Conservation (phyloP, 2,329 filamentous ascomycete species). For the Leptographium procerum region DNA sequence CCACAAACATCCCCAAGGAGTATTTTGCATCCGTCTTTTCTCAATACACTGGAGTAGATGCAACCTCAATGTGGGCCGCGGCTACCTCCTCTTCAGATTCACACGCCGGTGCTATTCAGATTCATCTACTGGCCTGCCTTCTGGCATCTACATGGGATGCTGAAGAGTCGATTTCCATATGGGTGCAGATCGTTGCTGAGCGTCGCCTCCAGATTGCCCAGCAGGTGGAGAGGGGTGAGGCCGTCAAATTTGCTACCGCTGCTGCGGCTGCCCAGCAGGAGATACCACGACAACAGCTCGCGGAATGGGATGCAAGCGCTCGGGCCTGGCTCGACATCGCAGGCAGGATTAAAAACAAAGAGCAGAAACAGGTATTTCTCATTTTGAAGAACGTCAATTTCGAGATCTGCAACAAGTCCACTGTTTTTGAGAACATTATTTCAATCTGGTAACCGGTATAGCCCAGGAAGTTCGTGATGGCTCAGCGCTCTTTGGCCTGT, state of each 20-base stretch:
- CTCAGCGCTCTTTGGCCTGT: background rate
- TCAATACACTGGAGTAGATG: conserved; percentile 16
- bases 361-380: conserved; percentile 16
- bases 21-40: conserved; percentile 13
- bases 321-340: conserved; percentile 21
- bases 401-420: background rate
- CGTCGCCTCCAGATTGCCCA: conserved; percentile 1
- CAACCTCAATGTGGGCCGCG: conserved; percentile 16
- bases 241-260: background rate
- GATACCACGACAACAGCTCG: conserved; percentile 15
- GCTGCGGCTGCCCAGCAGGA: conserved; percentile 11
- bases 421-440: conserved; percentile 3
- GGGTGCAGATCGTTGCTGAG: conserved; percentile 19
- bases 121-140: conserved; percentile 24
- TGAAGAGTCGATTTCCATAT: conserved; percentile 18
- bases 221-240: background rate
- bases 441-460: conserved; percentile 4
- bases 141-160: conserved; percentile 17
- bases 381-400: conserved; percentile 14
- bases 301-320: conserved; percentile 21
- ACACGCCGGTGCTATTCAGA: conserved; percentile 14
- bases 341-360: conserved; percentile 13
- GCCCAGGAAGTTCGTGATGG: conserved; percentile 2
- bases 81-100: conserved; percentile 8
- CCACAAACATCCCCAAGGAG: background rate